These are phyloP conservation scores for Trichosphaerium sp. DNA, from an alignment of 78 protist species.

Conservation along the genomic window DNA sequence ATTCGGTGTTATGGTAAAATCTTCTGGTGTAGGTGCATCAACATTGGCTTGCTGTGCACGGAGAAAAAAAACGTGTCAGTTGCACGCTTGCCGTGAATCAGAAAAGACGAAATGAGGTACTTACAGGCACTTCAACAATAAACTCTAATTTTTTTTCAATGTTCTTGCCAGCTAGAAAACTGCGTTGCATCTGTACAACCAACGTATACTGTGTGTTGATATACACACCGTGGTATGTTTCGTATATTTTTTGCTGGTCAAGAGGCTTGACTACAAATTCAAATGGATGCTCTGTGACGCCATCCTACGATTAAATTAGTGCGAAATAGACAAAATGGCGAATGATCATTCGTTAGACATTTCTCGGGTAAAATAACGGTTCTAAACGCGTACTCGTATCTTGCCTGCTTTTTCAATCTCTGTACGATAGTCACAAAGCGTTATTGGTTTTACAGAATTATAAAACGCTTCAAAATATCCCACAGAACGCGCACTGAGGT, in stretches of 20 bases:
- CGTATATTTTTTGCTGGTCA: slow-evolving; percentile 43
- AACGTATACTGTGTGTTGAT: slow-evolving; percentile 55
- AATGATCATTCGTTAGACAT: not conserved
- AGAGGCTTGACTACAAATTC: slow-evolving; percentile 58
- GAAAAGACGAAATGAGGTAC: too few species aligned
- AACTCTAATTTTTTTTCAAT: slow-evolving; percentile 38
- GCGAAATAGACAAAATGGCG: not conserved
- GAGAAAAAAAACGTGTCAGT: too few species aligned
- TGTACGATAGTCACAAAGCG: slow-evolving; percentile 5
- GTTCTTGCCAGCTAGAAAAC: slow-evolving; percentile 50
- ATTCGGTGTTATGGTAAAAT: slow-evolving; percentile 50
- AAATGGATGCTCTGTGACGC: slow-evolving; percentile 75
- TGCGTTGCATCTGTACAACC: slow-evolving; percentile 24
- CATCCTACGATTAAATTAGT: slow-evolving; percentile 2
- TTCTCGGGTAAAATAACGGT: not conserved
- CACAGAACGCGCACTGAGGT: slow-evolving; percentile 51
- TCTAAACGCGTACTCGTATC: not conserved
- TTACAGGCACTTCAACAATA: slow-evolving; percentile 46
- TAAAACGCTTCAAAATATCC: slow-evolving; percentile 71
- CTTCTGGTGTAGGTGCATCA: too few species aligned
- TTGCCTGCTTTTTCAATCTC: slow-evolving; percentile 50
- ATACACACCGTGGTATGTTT: slow-evolving; percentile 87
- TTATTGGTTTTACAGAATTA: slow-evolving; percentile 64
- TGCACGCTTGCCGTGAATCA: not conserved
- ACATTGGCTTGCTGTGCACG: too few species aligned